A percentile compares a stretch with the other conserved stretches of the same genome.
Conservation (phyloP, 176 grass and related monocot genomes). For the Musa acuminata region DNA sequence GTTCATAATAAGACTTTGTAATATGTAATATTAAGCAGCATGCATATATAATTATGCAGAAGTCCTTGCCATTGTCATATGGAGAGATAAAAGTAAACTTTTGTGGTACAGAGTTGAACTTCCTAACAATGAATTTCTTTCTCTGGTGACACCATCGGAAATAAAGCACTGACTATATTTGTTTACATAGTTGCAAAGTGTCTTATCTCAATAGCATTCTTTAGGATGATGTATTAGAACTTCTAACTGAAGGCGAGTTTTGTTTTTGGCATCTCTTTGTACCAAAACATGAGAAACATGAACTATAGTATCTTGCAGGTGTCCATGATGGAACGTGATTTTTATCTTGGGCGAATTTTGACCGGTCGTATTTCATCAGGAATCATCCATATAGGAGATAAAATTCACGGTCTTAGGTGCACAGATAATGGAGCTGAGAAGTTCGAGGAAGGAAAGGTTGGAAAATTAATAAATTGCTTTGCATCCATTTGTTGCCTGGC, state of each 20-base stretch:
- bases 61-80: neutral
- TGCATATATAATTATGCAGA: neutral
- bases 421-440: constrained; percentile 71
- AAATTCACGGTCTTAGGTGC: constrained; percentile 69
- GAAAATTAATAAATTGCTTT: neutral
- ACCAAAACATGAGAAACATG: constrained; percentile 9
- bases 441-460: constrained; percentile 95
- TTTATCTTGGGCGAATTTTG: constrained; percentile 96
- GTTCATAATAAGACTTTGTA: neutral
- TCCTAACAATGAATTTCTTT: neutral
- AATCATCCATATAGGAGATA: constrained; percentile 67
- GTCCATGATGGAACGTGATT: constrained; percentile 99
- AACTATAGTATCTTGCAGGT: constrained; percentile 47
- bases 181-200: neutral
- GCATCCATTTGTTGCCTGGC: neutral
- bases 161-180: neutral
- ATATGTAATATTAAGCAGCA: neutral
- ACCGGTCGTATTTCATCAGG: constrained; percentile 85
- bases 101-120: no score
- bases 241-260: neutral
- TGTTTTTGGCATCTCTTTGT: neutral
- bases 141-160: neutral
- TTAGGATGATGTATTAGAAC: no score
- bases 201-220: no score
- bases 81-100: no score